A percentile compares a stretch with the other conserved stretches of the same genome.
Evolutionary conservation across 768 basidiomycete species (phyloP).

Genomic region (Sporobolomyces phaffii): DNA sequence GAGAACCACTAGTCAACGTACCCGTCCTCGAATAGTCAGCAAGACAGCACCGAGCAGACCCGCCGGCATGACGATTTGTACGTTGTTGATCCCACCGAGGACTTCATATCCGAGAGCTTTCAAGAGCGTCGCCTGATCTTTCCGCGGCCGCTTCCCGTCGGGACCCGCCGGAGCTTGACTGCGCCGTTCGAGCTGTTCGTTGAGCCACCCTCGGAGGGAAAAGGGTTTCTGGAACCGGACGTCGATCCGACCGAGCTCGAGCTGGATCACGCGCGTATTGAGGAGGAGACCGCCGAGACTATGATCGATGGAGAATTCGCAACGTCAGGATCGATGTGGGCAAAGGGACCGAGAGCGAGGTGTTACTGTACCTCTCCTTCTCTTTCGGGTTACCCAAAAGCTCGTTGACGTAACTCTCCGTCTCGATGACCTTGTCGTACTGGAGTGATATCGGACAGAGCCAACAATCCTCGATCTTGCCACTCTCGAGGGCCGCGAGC

Average conservation of each 20-base stretch:
- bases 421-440: constrained; percentile 42
- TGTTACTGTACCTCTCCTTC: constrained; percentile 29
- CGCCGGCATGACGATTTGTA: constrained; percentile 39
- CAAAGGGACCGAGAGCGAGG: neutral
- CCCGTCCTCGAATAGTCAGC: constrained; percentile 38
- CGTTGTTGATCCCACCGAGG: constrained; percentile 40
- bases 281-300: constrained; percentile 22
- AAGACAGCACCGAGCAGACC: constrained; percentile 40
- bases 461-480: constrained; percentile 20
- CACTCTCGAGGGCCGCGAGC: constrained; percentile 24
- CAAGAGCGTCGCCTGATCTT: constrained; percentile 34
- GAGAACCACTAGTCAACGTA: too few relatives aligned
- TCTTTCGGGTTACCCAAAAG: constrained; percentile 41
- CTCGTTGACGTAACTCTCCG: constrained; percentile 34
- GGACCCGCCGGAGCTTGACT: neutral
- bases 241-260: constrained; percentile 41
- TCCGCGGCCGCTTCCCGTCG: constrained; percentile 2
- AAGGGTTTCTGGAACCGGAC: constrained; percentile 41
- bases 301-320: neutral
- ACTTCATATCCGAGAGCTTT: constrained; percentile 37
- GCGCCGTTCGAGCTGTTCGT: constrained; percentile 33
- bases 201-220: constrained; percentile 36
- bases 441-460: constrained; percentile 35
- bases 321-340: neutral
- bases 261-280: constrained; percentile 33